phyloP scores from a whole-genome alignment of 495 filamentous ascomycete species.

The Geoglossum glabrum region DNA sequence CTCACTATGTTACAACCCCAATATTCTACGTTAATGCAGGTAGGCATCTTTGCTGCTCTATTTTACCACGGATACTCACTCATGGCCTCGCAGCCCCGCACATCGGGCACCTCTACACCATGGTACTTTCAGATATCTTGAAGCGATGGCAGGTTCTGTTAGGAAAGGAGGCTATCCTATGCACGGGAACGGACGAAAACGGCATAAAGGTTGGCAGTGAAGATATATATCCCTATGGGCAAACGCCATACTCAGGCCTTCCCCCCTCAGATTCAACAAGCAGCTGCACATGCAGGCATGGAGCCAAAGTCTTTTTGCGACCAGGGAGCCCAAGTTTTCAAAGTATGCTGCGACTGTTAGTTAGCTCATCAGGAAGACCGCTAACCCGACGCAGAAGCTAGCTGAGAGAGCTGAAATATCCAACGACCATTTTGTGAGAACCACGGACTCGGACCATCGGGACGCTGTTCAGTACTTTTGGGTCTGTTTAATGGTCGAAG shows the following conservation, averaged over 20 bases:
- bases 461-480: slow-evolving; percentile 85
- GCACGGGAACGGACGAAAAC: slow-evolving; percentile 94
- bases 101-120: slow-evolving; percentile 84
- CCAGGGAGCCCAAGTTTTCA: slow-evolving; percentile 40
- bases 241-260: background rate
- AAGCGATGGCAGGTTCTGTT: slow-evolving; percentile 80
- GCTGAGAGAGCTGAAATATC: slow-evolving; percentile 45
- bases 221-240: background rate
- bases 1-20: slow-evolving; percentile 87
- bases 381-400: slow-evolving; percentile 28
- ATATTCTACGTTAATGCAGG: slow-evolving; percentile 99
- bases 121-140: slow-evolving; percentile 75
- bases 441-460: slow-evolving; percentile 61
- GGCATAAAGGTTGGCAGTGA: slow-evolving; percentile 55
- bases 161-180: slow-evolving; percentile 49
- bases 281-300: slow-evolving; percentile 42
- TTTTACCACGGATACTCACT: slow-evolving; percentile 10
- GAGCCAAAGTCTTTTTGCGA: slow-evolving; percentile 46
- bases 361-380: background rate
- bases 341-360: slow-evolving; percentile 12
- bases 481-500: slow-evolving; percentile 25
- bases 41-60: slow-evolving; percentile 16
- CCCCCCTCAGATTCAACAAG: slow-evolving; percentile 52
- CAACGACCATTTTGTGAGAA: slow-evolving; percentile 77
- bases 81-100: slow-evolving; percentile 53